Evolutionary conservation across 495 filamentous ascomycete species (phyloP), one percentile per base, ranked within the genome.

Genomic region (Polyplosphaeria fusca): DNA sequence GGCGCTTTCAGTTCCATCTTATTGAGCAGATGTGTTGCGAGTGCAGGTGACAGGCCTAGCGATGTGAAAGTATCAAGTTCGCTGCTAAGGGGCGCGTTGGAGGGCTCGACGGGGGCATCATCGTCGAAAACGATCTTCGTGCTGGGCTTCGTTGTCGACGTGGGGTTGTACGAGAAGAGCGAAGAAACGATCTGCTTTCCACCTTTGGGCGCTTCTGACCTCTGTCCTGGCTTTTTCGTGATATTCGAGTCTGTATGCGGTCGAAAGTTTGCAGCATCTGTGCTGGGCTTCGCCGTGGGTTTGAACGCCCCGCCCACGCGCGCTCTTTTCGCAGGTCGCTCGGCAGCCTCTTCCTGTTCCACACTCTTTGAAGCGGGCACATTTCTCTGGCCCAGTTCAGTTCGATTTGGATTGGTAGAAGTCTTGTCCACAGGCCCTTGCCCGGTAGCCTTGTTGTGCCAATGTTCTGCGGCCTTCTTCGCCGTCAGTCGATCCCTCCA

Each of bases 41-140:
- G 75, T 22, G 80, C 79, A 1, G 82, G 73, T 16, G 89, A 92
- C 24, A 97, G 68, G 1, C 91, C 91, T 23, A 98, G 75, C 5
- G 82, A 80, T 14, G 82, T 88, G 60, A 98, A 98, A 20, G 85
- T 93, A 61, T 86, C 84, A 20, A 90, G 78, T 42, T 87, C 89
- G 46, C 86, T 85, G 0, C 83, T 79, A n/a, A 96, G 73, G 2
- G 93, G 94, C n/a, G 93, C 93, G 72, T 98, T 98, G 0, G 92
- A 94, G n/a, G 93, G 88, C 40, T 80, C 76, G 23, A 85, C 77
- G 9, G 82, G 79, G 2, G 81, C 75, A 35, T 79, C 78, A 44
- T 68, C 67, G 14, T 76, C 71, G 22, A 27, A 12, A 25, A 52
- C 41, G 24, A 30, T 35, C 44, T 60, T 38, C 19, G 46, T 20